Evolutionary conservation across 768 basidiomycete genomes (phyloP).

Genomic region (Pisolithus tinctorius): DNA sequence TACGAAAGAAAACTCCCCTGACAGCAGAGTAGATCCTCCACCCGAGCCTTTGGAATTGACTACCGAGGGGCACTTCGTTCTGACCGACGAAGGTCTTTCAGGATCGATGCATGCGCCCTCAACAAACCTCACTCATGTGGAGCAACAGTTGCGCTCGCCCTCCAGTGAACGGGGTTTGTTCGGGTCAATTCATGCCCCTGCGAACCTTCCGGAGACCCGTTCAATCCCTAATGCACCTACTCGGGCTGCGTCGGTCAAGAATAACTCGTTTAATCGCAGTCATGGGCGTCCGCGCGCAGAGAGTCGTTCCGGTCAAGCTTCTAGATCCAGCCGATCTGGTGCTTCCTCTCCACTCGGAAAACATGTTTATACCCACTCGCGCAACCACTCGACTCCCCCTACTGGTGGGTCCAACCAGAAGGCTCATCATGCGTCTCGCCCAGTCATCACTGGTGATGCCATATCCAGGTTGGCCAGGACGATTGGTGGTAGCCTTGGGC

Average conservation of each 20-base stretch:
- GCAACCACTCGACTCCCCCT: constrained; percentile 65
- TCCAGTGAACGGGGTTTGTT: constrained; percentile 31
- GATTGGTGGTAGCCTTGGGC: constrained; percentile 42
- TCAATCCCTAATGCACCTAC: constrained; percentile 33
- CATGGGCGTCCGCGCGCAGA: constrained; percentile 57
- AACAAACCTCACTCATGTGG: constrained; percentile 13
- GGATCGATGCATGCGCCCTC: constrained; percentile 22
- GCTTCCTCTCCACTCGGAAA: constrained; percentile 38
- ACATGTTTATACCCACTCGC: constrained; percentile 32
- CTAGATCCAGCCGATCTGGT: constrained; percentile 37
- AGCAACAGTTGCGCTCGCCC: constrained; percentile 12
- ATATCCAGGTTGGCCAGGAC: constrained; percentile 59
- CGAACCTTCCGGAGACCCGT: constrained; percentile 29
- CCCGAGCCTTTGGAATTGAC: constrained; percentile 4
- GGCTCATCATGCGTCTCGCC: constrained; percentile 41
- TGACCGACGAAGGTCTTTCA: constrained; percentile 16
- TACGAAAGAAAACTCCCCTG: constrained; percentile 6
- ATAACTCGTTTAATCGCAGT: constrained; percentile 27
- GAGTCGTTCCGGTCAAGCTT: constrained; percentile 32
- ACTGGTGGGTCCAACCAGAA: constrained; percentile 34
- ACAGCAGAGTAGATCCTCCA: constrained; percentile 10
- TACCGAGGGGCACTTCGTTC: constrained; percentile 10
- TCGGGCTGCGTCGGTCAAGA: constrained; percentile 19
- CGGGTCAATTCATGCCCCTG: constrained; percentile 55
- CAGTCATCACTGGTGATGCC: constrained; percentile 70